phyloP scores from a whole-genome alignment of 1,284 basidiomycete genomes.

The Bjerkandera adusta region DNA sequence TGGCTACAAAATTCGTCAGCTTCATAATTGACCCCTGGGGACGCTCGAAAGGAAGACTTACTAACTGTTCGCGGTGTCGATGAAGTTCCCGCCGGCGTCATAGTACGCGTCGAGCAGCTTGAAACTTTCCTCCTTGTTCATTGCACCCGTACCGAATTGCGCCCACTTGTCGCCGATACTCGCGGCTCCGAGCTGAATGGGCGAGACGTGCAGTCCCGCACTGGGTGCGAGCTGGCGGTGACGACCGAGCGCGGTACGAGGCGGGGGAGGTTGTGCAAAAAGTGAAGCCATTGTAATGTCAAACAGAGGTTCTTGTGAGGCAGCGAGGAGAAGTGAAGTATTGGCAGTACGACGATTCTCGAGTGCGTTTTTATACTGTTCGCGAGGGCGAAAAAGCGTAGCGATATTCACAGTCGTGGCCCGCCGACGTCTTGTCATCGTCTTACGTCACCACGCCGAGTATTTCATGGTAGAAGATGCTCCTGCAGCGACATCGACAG shows the following conservation, averaged over 20 bases:
- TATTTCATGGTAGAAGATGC: too few relatives aligned
- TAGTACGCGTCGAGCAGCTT: constrained; percentile 32
- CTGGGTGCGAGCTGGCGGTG: constrained; percentile 13
- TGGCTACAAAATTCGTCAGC: constrained; percentile 19
- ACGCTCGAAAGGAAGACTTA: constrained; percentile 9
- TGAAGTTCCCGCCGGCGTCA: constrained; percentile 33
- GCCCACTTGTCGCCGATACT: constrained; percentile 48
- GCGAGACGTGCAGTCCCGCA: constrained; percentile 14
- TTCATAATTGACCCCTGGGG: background rate
- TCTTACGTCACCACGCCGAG: too few relatives aligned
- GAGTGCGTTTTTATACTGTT: too few relatives aligned
- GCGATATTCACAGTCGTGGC: too few relatives aligned
- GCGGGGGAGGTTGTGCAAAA: constrained; percentile 4
- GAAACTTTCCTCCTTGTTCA: constrained; percentile 34
- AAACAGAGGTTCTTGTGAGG: too few relatives aligned
- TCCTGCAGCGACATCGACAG: too few relatives aligned
- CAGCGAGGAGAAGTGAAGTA: too few relatives aligned
- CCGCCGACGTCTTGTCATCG: too few relatives aligned
- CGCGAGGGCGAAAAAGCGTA: too few relatives aligned
- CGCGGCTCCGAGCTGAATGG: constrained; percentile 45
- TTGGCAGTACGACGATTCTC: too few relatives aligned
- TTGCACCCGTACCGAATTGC: constrained; percentile 34
- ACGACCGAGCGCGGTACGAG: constrained; percentile 9
- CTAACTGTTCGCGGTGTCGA: constrained; percentile 33
- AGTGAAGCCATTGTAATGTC: constrained; percentile 6